Percentiles rank a stretch among this genome's conserved stretches.
Evolutionary conservation across 192 early-diverging fungal genomes (phyloP).

Genomic region (Coemansia sp.): DNA sequence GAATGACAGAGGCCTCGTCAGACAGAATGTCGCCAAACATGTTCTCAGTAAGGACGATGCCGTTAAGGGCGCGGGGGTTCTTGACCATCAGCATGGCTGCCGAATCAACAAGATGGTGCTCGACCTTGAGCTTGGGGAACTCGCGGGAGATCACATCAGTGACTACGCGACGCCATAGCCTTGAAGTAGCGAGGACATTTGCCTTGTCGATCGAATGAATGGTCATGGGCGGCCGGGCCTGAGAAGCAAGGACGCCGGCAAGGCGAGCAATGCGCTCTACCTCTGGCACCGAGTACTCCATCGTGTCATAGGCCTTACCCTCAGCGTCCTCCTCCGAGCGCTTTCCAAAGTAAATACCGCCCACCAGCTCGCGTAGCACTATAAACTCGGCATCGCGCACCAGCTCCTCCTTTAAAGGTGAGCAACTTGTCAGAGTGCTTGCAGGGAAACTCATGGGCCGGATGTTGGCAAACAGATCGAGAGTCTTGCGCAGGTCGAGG

Average conservation of each 20-base stretch:
- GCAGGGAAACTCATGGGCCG: constrained; percentile 93
- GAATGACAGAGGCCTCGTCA: constrained; percentile 95
- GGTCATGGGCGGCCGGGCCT: constrained; percentile 73
- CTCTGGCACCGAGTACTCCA: constrained; percentile 89
- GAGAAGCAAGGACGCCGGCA: constrained; percentile 79
- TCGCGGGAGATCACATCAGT: constrained; percentile 84
- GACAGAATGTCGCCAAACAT: constrained; percentile 99
- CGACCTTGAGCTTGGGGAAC: constrained; percentile 82
- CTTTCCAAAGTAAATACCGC: constrained; percentile 97
- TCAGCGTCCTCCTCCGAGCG: constrained; percentile 81
- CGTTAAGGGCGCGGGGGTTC: constrained; percentile 87
- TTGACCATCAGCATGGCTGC: constrained; percentile 96
- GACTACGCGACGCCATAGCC: constrained; percentile 94
- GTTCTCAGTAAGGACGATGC: constrained; percentile 96
- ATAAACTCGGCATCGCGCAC: constrained; percentile 90
- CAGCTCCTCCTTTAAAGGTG: constrained; percentile 88
- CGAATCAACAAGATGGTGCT: constrained; percentile 95
- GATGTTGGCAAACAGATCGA: constrained; percentile 96
- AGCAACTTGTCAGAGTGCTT: constrained; percentile 72
- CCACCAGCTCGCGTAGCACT: constrained; percentile 92
- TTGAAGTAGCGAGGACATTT: constrained; percentile 95
- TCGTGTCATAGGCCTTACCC: constrained; percentile 88
- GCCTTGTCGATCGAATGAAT: constrained; percentile 99
- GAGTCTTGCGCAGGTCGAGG: constrained; percentile 84
- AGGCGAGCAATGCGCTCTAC: constrained; percentile 94